Conservation (phyloP, 768 basidiomycete genomes). For the Lactarius psammicola region DNA sequence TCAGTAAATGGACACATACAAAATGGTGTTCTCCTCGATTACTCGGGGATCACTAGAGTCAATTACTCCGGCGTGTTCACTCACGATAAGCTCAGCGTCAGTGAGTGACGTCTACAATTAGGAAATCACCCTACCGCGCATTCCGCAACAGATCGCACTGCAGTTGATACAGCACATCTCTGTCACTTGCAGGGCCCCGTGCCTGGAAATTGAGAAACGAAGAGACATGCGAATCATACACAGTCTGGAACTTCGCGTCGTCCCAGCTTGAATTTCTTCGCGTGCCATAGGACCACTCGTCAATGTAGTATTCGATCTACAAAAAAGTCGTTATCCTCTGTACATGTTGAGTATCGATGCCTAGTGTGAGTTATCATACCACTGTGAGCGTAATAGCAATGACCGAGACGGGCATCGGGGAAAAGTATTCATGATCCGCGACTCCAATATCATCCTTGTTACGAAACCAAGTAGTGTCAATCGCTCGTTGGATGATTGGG, state of each 20-base stretch:
- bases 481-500: slow-evolving; percentile 12
- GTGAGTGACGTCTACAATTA: neutral
- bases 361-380: neutral
- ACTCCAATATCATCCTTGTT: slow-evolving; percentile 5
- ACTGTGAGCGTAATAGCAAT: slow-evolving; percentile 7
- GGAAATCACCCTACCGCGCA: neutral
- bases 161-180: neutral
- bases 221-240: neutral
- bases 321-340: neutral
- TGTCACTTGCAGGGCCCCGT: neutral
- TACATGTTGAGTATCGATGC: neutral
- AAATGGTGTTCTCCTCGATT: too few species aligned
- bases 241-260: neutral
- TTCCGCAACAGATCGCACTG: neutral
- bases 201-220: neutral
- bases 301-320: neutral
- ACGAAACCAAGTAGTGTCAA: slow-evolving; percentile 7
- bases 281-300: slow-evolving; percentile 2
- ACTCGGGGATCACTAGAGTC: too few species aligned
- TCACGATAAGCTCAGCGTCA: neutral
- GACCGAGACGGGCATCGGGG: neutral
- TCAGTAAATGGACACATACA: too few species aligned
- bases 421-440: neutral
- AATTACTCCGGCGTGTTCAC: slow-evolving; percentile 9
- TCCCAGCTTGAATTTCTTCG: neutral